Conservation (phyloP, 306 rosid species). For the Quercus variabilis region DNA sequence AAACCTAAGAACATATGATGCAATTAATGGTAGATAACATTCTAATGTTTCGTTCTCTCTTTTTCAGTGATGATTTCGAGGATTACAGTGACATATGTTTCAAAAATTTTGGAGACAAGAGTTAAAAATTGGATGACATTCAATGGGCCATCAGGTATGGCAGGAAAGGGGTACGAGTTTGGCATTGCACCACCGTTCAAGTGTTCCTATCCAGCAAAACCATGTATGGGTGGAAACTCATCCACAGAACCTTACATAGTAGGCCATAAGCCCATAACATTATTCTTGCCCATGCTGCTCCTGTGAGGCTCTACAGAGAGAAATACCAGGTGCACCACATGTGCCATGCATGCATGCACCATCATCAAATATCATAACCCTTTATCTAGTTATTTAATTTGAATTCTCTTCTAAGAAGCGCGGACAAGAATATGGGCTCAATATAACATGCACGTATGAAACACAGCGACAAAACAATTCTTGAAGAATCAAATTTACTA, state of each 20-base stretch:
- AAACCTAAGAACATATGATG: too few species aligned
- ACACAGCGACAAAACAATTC: too few species aligned
- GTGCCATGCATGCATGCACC: too few species aligned
- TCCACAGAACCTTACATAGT: slow-evolving; percentile 53
- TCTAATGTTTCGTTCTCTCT: background rate
- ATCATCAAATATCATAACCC: too few species aligned
- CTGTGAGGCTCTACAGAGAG: slow-evolving; percentile 28
- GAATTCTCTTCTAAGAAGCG: too few species aligned
- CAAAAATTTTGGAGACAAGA: slow-evolving; percentile 45
- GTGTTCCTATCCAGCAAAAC: slow-evolving; percentile 38
- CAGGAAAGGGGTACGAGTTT: slow-evolving; percentile 27
- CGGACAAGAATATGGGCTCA: too few species aligned
- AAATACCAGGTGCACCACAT: slow-evolving; percentile 40
- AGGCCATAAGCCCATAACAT: slow-evolving; percentile 43
- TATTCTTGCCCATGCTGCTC: slow-evolving; percentile 43
- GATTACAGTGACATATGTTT: slow-evolving; percentile 34
- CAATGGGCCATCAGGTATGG: slow-evolving; percentile 32
- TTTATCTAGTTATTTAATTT: too few species aligned
- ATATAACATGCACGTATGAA: too few species aligned
- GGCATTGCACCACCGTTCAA: slow-evolving; percentile 52
- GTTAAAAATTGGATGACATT: slow-evolving; percentile 56
- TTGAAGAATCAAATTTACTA: too few species aligned
- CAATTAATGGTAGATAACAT: too few species aligned
- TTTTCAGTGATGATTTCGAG: slow-evolving; percentile 27
- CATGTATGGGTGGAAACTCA: slow-evolving; percentile 37